Evolutionary conservation across 2,329 filamentous ascomycete genomes (phyloP), one percentile per base, ranked within the genome.

Genomic region (Aureobasidium namibiae): DNA sequence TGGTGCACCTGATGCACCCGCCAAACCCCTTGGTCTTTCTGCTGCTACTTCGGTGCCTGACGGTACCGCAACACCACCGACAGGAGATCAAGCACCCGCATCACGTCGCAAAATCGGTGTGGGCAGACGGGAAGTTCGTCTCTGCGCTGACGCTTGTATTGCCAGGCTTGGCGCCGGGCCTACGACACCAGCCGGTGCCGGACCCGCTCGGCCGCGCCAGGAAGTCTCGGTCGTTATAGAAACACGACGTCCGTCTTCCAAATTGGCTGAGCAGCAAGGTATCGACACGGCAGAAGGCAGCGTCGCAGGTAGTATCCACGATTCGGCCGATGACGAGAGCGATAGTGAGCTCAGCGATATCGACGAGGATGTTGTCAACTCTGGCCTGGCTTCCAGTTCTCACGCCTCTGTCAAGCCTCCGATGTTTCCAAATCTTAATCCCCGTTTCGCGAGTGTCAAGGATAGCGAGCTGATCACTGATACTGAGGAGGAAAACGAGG

Each of bases 121-220:
- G 7, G 81, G 82, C 7, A 75, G 82, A 29, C 75, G 82, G 14
- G 83, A 86, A 63, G 77, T 86, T 26, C 78, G 82, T 61, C 78
- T 79, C 45, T 78, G 78, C 63, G 82, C 83, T 9, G 83, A 86
- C 68, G 76, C 78, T 0, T 82, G 82, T 61, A 76, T 79, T 1
- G 62, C 77, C 42, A 70, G 71, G 56, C 61, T 65, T 6, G 60
- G 60, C 29, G 50, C 61, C 21, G 36, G 31, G 6, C 26, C 58
- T 5, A 41, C 48, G 11, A 59, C 44, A 6, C 23, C 46, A 3
- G 56, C 57, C 18, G 52, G 52, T 1, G 63, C 61, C 9, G 59
- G 62, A 21, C 42, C 44, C 13, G 18, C 60, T 33, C 39, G 34
- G 13, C 21, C 53, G 13, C 41, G 14, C 33, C 50, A 42, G 18